These are phyloP conservation scores for Cairneyella variabilis DNA, from an alignment of 495 filamentous ascomycete genomes.

Conservation along the genomic window DNA sequence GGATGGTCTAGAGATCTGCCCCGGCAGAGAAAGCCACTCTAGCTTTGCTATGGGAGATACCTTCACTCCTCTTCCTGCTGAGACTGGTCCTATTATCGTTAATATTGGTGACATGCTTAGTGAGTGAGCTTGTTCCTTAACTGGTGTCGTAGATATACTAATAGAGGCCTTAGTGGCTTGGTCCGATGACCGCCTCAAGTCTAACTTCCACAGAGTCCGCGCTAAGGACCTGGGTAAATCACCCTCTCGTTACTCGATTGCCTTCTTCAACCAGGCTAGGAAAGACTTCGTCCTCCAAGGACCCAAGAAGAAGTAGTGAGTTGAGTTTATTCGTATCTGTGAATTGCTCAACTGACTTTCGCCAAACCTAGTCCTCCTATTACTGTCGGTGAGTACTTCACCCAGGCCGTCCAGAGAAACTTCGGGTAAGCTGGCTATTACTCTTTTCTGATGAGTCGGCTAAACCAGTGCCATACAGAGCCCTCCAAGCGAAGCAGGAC, in stretches of 20 bases:
- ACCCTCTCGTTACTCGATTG: slow-evolving; percentile 51
- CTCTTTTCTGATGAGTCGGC: neutral
- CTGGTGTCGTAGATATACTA: neutral
- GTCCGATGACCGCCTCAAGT: slow-evolving; percentile 58
- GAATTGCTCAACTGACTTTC: neutral
- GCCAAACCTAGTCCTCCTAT: neutral
- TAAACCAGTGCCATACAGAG: neutral
- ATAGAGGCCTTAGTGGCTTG: slow-evolving; percentile 38
- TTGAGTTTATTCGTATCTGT: neutral
- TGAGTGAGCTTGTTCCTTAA: too few species aligned
- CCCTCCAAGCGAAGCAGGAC: neutral
- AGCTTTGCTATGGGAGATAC: slow-evolving; percentile 49
- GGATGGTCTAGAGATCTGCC: slow-evolving; percentile 54
- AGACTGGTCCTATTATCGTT: slow-evolving; percentile 47
- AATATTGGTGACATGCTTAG: slow-evolving; percentile 57
- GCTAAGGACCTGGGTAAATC: slow-evolving; percentile 28
- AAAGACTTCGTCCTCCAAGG: slow-evolving; percentile 48
- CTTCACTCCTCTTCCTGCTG: slow-evolving; percentile 49
- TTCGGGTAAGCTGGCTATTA: neutral
- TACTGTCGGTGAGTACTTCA: neutral
- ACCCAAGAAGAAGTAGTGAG: slow-evolving; percentile 44
- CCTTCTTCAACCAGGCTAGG: slow-evolving; percentile 55
- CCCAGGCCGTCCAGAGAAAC: neutral
- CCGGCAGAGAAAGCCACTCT: slow-evolving; percentile 49
- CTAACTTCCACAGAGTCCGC: slow-evolving; percentile 47